These are phyloP conservation scores for Chalciporus piperatus DNA, from an alignment of 768 basidiomycete genomes.

Conservation along the genomic window DNA sequence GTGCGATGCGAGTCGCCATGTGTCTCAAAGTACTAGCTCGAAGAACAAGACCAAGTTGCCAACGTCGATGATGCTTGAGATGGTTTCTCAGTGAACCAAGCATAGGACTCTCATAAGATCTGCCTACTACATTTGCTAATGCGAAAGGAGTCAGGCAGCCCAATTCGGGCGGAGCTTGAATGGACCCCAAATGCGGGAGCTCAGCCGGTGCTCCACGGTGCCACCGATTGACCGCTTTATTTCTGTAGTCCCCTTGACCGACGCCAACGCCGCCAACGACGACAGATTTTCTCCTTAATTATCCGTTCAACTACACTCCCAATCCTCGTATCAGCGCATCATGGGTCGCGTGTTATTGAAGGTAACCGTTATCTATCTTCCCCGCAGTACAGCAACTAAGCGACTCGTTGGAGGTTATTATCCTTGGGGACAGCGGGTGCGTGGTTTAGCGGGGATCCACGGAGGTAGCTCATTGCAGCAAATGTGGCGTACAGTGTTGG, in stretches of 20 bases:
- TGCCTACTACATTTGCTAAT: background rate
- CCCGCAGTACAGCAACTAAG: constrained; percentile 9
- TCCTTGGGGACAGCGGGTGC: constrained; percentile 95
- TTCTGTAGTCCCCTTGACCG: constrained; percentile 10
- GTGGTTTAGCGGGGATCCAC: constrained; percentile 24
- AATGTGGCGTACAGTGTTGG: constrained; percentile 64
- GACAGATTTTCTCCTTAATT: background rate
- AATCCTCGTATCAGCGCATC: constrained; percentile 9
- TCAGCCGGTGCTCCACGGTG: constrained; percentile 21
- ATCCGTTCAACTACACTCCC: background rate
- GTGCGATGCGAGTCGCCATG: constrained; percentile 34
- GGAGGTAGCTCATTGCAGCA: constrained; percentile 9
- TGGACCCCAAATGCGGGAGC: constrained; percentile 13
- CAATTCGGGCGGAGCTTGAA: constrained; percentile 29
- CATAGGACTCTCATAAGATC: background rate
- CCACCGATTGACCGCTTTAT: constrained; percentile 14
- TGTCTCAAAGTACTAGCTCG: constrained; percentile 8
- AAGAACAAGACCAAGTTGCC: background rate
- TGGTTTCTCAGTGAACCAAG: background rate
- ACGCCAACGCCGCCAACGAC: constrained; percentile 8
- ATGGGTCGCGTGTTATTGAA: constrained; percentile 90
- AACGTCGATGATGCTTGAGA: background rate
- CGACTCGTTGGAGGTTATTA: constrained; percentile 75
- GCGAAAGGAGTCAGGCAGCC: background rate
- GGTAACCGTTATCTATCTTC: constrained; percentile 39